Evolutionary conservation across 2,329 filamentous ascomycete species (phyloP).

Genomic region (Microcera coccophila): DNA sequence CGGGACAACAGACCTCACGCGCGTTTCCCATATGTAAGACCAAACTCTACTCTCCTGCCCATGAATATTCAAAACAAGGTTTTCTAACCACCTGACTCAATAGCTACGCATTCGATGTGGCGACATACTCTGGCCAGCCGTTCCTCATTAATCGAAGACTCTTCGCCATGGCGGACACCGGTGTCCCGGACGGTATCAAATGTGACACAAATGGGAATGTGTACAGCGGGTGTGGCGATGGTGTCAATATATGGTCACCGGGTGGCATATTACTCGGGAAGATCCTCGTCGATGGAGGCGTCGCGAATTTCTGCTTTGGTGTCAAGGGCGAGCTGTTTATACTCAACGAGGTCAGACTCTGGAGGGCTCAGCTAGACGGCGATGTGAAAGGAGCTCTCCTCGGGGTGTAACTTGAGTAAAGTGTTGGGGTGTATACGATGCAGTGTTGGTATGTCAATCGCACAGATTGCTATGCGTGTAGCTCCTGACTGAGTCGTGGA

Average conservation of each 20-base stretch:
- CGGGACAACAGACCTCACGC: conserved; percentile 27
- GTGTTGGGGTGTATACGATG: too few species aligned
- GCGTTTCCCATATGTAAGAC: conserved; percentile 28
- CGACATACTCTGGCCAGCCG: conserved; percentile 25
- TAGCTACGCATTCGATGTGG: conserved; percentile 37
- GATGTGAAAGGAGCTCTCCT: conserved; percentile 20
- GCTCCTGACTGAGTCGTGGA: too few species aligned
- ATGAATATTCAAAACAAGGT: neutral
- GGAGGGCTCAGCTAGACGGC: conserved; percentile 28
- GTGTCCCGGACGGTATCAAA: conserved; percentile 47
- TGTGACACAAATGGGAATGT: conserved; percentile 46
- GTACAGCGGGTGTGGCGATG: conserved; percentile 47
- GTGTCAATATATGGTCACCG: conserved; percentile 46
- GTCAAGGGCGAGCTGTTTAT: conserved; percentile 41
- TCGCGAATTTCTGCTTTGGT: conserved; percentile 48
- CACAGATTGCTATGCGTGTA: too few species aligned
- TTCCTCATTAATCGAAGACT: conserved; percentile 46
- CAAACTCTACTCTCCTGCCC: neutral
- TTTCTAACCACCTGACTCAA: neutral
- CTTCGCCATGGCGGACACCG: conserved; percentile 47
- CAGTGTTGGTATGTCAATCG: too few species aligned
- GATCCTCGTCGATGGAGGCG: conserved; percentile 39
- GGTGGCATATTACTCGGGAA: conserved; percentile 44
- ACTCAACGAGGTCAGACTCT: conserved; percentile 45
- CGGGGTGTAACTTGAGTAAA: conserved; percentile 3